A percentile compares a stretch with the other conserved stretches of the same genome.
phyloP scores from a whole-genome alignment of 2,329 filamentous ascomycete genomes.

The Thelonectria olida region DNA sequence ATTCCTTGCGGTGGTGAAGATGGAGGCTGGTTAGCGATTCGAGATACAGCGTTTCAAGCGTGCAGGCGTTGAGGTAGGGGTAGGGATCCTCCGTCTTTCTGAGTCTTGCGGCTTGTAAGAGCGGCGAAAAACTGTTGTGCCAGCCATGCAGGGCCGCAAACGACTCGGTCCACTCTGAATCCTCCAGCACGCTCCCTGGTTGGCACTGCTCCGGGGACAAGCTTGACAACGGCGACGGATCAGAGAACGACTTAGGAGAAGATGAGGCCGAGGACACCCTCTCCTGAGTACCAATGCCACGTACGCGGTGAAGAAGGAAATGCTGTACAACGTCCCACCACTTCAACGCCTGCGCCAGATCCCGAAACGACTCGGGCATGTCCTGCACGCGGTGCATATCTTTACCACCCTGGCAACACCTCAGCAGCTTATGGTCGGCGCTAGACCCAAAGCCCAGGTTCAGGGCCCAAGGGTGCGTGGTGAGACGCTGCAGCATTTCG shows the following conservation, averaged over 20 bases:
- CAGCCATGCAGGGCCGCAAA: constrained; percentile 20
- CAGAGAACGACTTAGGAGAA: not conserved
- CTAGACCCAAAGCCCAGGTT: constrained; percentile 21
- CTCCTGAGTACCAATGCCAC: not conserved
- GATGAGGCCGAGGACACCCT: not conserved
- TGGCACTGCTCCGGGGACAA: not conserved
- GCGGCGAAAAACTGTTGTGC: constrained; percentile 27
- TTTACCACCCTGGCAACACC: constrained; percentile 2
- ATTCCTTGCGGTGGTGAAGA: constrained; percentile 7
- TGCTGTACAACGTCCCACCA: constrained; percentile 35
- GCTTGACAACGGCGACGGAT: not conserved
- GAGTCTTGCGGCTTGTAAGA: constrained; percentile 22
- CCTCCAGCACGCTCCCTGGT: not conserved
- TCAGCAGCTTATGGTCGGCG: constrained; percentile 4
- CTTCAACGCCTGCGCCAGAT: constrained; percentile 23
- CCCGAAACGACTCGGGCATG: constrained; percentile 27
- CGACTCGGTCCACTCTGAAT: constrained; percentile 19
- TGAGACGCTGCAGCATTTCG: constrained; percentile 34
- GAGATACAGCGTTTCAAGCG: constrained; percentile 31
- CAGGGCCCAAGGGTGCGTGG: constrained; percentile 32
- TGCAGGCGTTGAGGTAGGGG: constrained; percentile 26
- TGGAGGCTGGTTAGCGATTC: constrained; percentile 29
- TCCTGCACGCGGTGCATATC: constrained; percentile 25
- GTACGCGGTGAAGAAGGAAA: constrained; percentile 15
- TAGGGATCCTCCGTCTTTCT: constrained; percentile 15